Evolutionary conservation across 306 rosid species (phyloP).

Genomic region (Glycine tomentella): DNA sequence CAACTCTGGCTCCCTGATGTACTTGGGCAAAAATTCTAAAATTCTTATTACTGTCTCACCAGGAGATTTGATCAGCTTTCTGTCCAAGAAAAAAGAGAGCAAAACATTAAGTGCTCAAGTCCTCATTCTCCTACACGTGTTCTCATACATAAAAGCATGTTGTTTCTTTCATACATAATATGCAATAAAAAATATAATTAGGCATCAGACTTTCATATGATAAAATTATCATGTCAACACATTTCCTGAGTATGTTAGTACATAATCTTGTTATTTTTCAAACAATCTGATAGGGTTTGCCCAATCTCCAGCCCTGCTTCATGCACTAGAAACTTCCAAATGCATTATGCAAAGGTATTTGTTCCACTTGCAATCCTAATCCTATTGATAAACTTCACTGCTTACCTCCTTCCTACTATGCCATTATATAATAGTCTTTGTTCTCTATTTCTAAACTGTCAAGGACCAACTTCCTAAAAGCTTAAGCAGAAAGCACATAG

Average conservation of each 20-base stretch:
- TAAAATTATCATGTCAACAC: constrained; percentile 14
- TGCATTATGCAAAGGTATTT: neutral
- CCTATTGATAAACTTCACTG: neutral
- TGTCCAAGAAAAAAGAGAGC: constrained; percentile 44
- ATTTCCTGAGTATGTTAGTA: constrained; percentile 9
- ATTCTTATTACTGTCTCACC: constrained; percentile 72
- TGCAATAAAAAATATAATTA: no score
- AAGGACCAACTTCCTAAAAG: constrained; percentile 31
- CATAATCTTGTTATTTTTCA: constrained; percentile 22
- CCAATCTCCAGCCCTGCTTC: neutral
- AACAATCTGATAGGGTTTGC: neutral
- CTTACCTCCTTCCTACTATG: neutral
- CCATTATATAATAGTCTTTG: neutral
- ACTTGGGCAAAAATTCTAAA: constrained; percentile 72
- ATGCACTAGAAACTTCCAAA: constrained; percentile 15
- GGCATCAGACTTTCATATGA: neutral
- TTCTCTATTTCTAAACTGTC: constrained; percentile 4
- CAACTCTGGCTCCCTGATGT: constrained; percentile 62
- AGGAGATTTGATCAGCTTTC: constrained; percentile 78
- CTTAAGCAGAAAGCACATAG: neutral
- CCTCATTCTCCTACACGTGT: neutral
- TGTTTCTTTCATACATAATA: constrained; percentile 4
- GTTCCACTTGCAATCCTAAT: neutral
- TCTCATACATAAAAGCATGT: constrained; percentile 6
- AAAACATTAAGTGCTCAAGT: constrained; percentile 16